Base-by-base conservation (phyloP, 2,329 filamentous ascomycete genomes). In the Colletotrichum coccodes region DNA sequence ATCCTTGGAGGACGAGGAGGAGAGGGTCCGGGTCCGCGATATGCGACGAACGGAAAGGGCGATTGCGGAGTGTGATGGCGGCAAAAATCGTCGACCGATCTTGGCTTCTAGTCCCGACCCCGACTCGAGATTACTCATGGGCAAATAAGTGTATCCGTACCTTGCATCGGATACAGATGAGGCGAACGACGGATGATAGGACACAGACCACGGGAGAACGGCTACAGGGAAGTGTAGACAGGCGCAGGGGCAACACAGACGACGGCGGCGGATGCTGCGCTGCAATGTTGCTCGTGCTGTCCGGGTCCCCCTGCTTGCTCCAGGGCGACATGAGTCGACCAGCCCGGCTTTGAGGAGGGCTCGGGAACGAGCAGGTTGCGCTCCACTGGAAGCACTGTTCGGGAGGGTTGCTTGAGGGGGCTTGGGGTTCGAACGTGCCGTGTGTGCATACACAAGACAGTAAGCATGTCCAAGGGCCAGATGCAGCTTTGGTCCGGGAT, bases 151-250 rank as follows among this genome's bases (percentile, higher is more conserved):
- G 61, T 53, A 34, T 38, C 49, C 61, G 66, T 69, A 60, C 66
- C 66, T 69, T 69, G 66, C 66, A 69, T 65, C 62, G 50, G 59
- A 60, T 36, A 40, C 52, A 60, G 57, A 68, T 68, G 67, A 70
- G 67, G 67, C 67, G 67, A 63, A 68, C 63, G 58, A 40, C 30
- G 57, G 50, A 38, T 21, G 54, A 66, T 42, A 69, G 67, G 67
- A 68, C 67, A 70, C 64, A 68, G 67, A 68, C 64, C 64, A 70
- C 67, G 67, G 67, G 67, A 70, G 64, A 70, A 70, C 63, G 64
- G 67, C 67, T 70, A 64, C 67, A 70, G 57, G 67, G 63, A 66
- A 70, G 67, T 57, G 57, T 58, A 66, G 61, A 60, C 60, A 65
- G 46, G 66, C 66, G 62, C 67, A 70, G 67, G 67, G 67, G 66